These are phyloP conservation scores for Suillus occidentalis DNA, from an alignment of 768 basidiomycete genomes.

Conservation along the genomic window DNA sequence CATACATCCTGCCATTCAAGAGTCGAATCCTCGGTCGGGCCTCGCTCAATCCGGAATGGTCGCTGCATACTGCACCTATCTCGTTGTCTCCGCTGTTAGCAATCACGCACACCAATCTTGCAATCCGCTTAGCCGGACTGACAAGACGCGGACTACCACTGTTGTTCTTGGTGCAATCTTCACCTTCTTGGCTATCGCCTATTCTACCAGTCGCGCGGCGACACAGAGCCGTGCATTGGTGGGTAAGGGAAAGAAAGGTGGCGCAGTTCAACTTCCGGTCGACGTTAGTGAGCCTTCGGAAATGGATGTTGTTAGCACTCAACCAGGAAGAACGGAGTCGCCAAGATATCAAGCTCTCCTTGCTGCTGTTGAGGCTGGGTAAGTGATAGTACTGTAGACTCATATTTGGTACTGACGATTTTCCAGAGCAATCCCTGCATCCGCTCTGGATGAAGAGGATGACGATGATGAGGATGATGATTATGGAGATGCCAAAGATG, in stretches of 20 bases:
- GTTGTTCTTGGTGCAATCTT: conserved; percentile 90
- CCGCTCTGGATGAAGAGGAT: conserved; percentile 78
- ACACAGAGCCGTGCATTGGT: conserved; percentile 92
- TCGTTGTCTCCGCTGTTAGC: conserved; percentile 89
- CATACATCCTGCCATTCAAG: conserved; percentile 85
- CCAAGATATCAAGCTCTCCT: conserved; percentile 92
- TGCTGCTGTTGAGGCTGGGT: conserved; percentile 97
- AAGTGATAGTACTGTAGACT: conserved; percentile 20
- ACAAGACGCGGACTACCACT: conserved; percentile 78
- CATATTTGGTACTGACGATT: conserved; percentile 4
- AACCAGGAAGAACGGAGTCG: conserved; percentile 80
- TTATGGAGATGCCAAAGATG: conserved; percentile 77
- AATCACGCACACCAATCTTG: conserved; percentile 87
- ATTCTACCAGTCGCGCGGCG: conserved; percentile 93
- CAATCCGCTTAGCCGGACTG: conserved; percentile 79
- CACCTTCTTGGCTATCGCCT: conserved; percentile 97
- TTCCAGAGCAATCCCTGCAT: conserved; percentile 84
- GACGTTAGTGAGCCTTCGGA: conserved; percentile 63
- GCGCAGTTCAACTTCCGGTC: conserved; percentile 61
- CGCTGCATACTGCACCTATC: conserved; percentile 95
- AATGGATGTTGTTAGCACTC: conserved; percentile 74
- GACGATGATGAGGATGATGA: conserved; percentile 72
- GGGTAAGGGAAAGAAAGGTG: conserved; percentile 65
- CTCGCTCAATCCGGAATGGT: conserved; percentile 96
- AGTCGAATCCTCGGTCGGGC: conserved; percentile 90